phyloP scores from a whole-genome alignment of 257 asterid genomes.

The Gentiana dahurica region DNA sequence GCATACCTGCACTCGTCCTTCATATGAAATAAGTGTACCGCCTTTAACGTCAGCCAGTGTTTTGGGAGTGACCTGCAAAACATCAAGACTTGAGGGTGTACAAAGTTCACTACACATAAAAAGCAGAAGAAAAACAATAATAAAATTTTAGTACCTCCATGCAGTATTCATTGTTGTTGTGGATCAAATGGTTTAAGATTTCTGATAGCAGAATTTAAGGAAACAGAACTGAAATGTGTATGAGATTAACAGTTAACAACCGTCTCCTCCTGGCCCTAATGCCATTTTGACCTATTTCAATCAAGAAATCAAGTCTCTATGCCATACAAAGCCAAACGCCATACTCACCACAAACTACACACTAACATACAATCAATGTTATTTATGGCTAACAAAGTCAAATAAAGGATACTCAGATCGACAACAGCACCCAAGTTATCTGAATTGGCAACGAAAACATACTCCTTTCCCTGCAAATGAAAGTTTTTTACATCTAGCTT shows the following conservation, averaged over 20 bases:
- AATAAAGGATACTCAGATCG: constrained; percentile 84
- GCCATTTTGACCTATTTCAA: neutral
- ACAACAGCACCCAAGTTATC: constrained; percentile 95
- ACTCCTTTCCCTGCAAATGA: constrained; percentile 73
- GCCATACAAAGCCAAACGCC: neutral
- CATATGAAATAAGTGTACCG: constrained; percentile 86
- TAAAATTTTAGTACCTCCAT: constrained; percentile 58
- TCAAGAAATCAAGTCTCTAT: neutral
- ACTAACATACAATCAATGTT: too few species aligned
- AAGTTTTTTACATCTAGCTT: neutral
- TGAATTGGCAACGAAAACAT: constrained; percentile 82
- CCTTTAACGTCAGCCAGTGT: constrained; percentile 98
- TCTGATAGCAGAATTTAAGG: constrained; percentile 56
- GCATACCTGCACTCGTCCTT: constrained; percentile 86
- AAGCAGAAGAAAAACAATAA: constrained; percentile 1
- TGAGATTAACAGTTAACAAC: neutral
- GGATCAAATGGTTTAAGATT: constrained; percentile 73
- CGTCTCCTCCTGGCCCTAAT: neutral
- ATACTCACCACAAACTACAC: too few species aligned
- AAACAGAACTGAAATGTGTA: constrained; percentile 2
- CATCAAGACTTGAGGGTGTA: constrained; percentile 1
- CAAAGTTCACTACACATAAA: neutral
- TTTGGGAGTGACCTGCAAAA: constrained; percentile 88
- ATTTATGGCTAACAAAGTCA: neutral
- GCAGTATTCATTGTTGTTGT: constrained; percentile 83